Evolutionary conservation across 176 grass and related monocot species (phyloP).

Genomic region (Hordeum marinum): DNA sequence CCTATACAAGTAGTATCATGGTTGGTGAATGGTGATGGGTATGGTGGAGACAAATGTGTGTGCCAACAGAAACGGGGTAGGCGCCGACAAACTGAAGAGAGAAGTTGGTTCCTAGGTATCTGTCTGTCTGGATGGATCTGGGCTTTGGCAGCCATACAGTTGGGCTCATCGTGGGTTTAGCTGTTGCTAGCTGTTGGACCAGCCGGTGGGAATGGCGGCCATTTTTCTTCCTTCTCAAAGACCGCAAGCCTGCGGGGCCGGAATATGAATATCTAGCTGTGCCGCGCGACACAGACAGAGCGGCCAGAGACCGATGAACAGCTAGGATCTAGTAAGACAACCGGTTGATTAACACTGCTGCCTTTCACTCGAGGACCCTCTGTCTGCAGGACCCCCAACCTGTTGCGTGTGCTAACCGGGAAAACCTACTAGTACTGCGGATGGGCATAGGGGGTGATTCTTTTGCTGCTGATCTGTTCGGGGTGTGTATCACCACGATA

Average conservation of each 20-base stretch:
- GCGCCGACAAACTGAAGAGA: constrained; percentile 29
- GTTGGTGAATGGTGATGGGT: background rate
- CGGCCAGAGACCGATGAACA: background rate
- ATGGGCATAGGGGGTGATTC: background rate
- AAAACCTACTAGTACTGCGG: background rate
- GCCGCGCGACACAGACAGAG: background rate
- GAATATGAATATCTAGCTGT: background rate
- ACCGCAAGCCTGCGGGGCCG: background rate
- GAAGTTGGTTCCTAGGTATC: constrained; percentile 14
- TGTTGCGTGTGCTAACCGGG: background rate
- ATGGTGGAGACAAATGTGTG: background rate
- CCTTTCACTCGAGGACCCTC: background rate
- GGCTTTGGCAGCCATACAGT: constrained; percentile 20
- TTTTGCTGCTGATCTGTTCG: background rate
- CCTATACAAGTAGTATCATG: too few species aligned
- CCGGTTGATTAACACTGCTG: background rate
- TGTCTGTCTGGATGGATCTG: constrained; percentile 23
- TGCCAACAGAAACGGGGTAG: background rate
- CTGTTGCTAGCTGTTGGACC: constrained; percentile 57
- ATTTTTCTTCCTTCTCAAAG: constrained; percentile 6
- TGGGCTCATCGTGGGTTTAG: background rate
- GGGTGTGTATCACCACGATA: background rate
- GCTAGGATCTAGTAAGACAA: constrained; percentile 11
- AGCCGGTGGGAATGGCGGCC: background rate
- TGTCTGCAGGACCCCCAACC: background rate